Conservation (phyloP, 192 early-diverging fungal species). For the Radiomyces spectabilis region DNA sequence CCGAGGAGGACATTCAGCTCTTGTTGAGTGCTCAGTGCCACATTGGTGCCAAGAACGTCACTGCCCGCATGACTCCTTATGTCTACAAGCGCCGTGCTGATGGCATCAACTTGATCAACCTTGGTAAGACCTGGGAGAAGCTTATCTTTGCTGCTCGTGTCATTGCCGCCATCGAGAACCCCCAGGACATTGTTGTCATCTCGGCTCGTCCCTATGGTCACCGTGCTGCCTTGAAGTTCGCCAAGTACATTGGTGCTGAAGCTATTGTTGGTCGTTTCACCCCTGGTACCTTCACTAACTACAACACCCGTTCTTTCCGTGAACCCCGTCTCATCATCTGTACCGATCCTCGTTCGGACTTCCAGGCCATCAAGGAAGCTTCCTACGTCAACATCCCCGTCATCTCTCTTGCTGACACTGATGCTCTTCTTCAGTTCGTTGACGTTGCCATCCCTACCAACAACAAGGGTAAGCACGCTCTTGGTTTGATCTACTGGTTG, state of each 20-base stretch:
- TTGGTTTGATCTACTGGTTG: conserved; percentile 97
- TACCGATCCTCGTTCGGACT: conserved; percentile 96
- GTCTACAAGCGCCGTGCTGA: conserved; percentile 96
- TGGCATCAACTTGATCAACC: conserved; percentile 98
- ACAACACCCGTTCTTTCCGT: conserved; percentile 99
- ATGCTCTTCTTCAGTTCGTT: conserved; percentile 89
- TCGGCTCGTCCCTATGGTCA: conserved; percentile 96
- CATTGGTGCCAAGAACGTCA: conserved; percentile 98
- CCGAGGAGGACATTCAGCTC: conserved; percentile 90
- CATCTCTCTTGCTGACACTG: conserved; percentile 97
- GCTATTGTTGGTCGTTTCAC: conserved; percentile 99
- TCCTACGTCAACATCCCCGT: conserved; percentile 99
- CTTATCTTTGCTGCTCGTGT: conserved; percentile 96
- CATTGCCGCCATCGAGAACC: conserved; percentile 98
- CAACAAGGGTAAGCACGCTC: conserved; percentile 99
- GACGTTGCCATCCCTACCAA: conserved; percentile 99
- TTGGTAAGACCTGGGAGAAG: conserved; percentile 99
- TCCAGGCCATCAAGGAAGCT: conserved; percentile 98
- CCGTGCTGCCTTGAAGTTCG: conserved; percentile 98
- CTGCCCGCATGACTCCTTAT: conserved; percentile 92
- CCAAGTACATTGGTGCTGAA: conserved; percentile 96
- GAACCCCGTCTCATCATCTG: conserved; percentile 98
- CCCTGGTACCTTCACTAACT: conserved; percentile 99
- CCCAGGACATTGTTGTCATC: conserved; percentile 94
- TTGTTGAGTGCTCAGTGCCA: conserved; percentile 95